Conservation (phyloP, 148 eudicot species). For the Persicaria maculosa region DNA sequence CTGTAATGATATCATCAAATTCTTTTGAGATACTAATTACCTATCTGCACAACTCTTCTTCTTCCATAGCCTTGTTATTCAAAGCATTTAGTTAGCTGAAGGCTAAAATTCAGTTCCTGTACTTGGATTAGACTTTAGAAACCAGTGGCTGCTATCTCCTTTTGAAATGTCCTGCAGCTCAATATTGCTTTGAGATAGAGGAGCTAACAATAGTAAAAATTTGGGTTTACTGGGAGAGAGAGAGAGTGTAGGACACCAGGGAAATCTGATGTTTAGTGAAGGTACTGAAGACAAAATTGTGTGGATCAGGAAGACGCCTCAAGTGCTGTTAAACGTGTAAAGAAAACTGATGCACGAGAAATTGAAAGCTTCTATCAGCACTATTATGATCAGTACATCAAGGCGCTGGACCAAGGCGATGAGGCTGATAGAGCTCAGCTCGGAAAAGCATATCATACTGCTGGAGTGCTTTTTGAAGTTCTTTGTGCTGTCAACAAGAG, state of each 20-base stretch:
- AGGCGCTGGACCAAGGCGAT: slow-evolving; percentile 80
- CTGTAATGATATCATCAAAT: no score
- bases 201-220: not conserved
- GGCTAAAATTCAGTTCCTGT: not conserved
- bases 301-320: slow-evolving; percentile 64
- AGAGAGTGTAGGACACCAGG: not conserved
- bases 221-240: not conserved
- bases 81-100: not conserved
- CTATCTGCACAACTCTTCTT: no score
- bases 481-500: slow-evolving; percentile 83
- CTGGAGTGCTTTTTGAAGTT: slow-evolving; percentile 90
- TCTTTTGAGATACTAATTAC: no score
- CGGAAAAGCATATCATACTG: slow-evolving; percentile 87
- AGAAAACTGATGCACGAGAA: slow-evolving; percentile 92
- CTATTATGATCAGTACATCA: slow-evolving; percentile 70
- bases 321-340: slow-evolving; percentile 62
- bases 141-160: not conserved
- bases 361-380: slow-evolving; percentile 91
- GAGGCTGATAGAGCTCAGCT: slow-evolving; percentile 88
- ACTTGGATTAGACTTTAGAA: not conserved
- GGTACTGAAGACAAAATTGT: slow-evolving; percentile 20
- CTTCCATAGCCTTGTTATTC: not conserved
- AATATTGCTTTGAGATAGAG: not conserved
- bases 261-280: slow-evolving; percentile 34
- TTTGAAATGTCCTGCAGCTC: slow-evolving; percentile 1